Base-by-base conservation (phyloP, 148 eudicot genomes). In the Chenopodium suecicum region DNA sequence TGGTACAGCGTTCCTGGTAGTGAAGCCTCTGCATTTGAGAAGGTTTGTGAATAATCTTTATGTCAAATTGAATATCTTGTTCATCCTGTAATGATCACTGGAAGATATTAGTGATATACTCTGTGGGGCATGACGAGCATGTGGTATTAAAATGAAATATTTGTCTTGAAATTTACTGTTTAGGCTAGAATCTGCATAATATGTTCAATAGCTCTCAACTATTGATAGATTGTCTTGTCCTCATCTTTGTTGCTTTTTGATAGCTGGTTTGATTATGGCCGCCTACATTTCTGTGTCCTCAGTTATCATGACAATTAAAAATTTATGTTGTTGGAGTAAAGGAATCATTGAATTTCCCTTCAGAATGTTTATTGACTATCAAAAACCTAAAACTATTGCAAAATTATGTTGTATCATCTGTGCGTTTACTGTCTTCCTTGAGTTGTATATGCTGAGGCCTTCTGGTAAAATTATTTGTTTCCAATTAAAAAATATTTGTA, bases 1-100 rank as follows among this genome's bases (percentile, higher is more conserved):
- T 97, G 99, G 99, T 97, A 97, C 85, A 97, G 99, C 83, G 98
- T 97, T 79, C 99, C 99, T 82, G 98, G 97, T 44, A 86, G 87
- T 82, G 91, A 92, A 86, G 95, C 98, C 80, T 74, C 88, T 78
- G 95, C 98, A 50, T 97, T 97, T 77, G 99, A 97, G 88, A 91
- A 92, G 99, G 99, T 94, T 78, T 58, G 88, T 76, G 46, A 74
- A 17, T 79, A 12, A 76, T 67, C 63, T 73, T 14, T 70, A 64
- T 29, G n/a, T 70, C 74, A 14, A 48, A 32, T 27, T 48, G 56
- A 67, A 13, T 76, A 66, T 75, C 75, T 48, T 77, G 52, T 4
- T 19, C 46, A 31, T 58, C 16, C 20, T n/a, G 47, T n/a, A 22
- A 32, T 70, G 46, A 58, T 70, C 20, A 34, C 22, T 17, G 41